These are phyloP conservation scores for Jimgerdemannia flammicorona DNA, from an alignment of 192 early-diverging fungal genomes.

Conservation along the genomic window DNA sequence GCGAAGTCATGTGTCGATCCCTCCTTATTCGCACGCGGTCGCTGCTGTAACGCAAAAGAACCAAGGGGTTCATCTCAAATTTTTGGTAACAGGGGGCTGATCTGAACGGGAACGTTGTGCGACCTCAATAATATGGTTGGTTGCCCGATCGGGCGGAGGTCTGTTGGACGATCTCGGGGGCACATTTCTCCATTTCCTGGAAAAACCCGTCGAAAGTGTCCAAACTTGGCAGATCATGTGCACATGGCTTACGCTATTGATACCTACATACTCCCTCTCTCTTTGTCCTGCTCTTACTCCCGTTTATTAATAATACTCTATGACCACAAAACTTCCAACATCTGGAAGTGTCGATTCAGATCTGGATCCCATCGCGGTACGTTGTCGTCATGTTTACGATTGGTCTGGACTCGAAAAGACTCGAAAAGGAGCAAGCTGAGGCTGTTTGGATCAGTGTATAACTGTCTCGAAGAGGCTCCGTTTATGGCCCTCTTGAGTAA, in stretches of 20 bases:
- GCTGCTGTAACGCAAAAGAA: too few relatives aligned
- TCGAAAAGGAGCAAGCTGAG: not conserved
- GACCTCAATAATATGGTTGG: too few relatives aligned
- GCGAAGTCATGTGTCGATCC: too few relatives aligned
- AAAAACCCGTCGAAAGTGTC: not conserved
- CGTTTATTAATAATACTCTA: not conserved
- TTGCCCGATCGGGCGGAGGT: too few relatives aligned
- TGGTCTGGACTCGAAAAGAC: not conserved
- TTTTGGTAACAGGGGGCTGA: too few relatives aligned
- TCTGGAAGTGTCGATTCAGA: not conserved
- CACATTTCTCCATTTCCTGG: not conserved
- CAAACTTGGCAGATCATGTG: not conserved
- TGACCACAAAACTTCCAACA: not conserved
- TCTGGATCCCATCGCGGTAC: not conserved
- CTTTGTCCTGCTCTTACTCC: not conserved
- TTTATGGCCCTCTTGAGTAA: not conserved
- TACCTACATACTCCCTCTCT: not conserved
- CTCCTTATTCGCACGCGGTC: too few relatives aligned
- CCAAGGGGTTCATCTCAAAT: too few relatives aligned
- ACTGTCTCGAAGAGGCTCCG: not conserved
- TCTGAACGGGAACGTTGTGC: too few relatives aligned
- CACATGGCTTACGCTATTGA: not conserved
- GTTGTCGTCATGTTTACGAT: not conserved
- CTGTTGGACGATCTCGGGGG: not conserved
- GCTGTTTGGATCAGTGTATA: not conserved